Conservation (phyloP, 208 protist genomes). For the Trypanosoma scelopori region DNA sequence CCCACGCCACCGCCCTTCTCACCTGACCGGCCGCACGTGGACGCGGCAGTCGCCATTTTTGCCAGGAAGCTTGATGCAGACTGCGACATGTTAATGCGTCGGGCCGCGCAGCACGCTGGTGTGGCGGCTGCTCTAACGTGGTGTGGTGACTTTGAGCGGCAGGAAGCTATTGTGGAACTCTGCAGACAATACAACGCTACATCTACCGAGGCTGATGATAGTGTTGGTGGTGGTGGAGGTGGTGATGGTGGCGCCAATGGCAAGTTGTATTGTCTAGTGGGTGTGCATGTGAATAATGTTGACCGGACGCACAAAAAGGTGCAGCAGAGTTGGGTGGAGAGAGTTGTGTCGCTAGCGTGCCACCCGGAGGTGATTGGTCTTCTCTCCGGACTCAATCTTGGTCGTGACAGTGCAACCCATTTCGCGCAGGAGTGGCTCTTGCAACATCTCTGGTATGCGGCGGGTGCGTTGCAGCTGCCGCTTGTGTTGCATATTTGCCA, state of each 20-base stretch:
- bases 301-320: constrained; percentile 66
- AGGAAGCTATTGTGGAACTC: constrained; percentile 52
- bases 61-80: constrained; percentile 66
- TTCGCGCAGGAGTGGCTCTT: constrained; percentile 76
- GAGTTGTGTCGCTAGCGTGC: constrained; percentile 39
- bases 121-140: constrained; percentile 59
- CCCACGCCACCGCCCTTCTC: constrained; percentile 2
- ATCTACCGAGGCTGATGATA: background rate
- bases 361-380: constrained; percentile 60
- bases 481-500: constrained; percentile 62
- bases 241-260: too few species aligned
- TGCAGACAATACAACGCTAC: constrained; percentile 57
- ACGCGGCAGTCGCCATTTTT: constrained; percentile 61
- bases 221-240: background rate
- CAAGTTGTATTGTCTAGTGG: constrained; percentile 57
- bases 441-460: constrained; percentile 44
- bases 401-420: constrained; percentile 62
- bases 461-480: constrained; percentile 46
- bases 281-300: constrained; percentile 83
- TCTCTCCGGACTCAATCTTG: constrained; percentile 67
- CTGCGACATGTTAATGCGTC: constrained; percentile 41
- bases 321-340: constrained; percentile 71
- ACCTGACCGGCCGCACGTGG: constrained; percentile 27
- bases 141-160: constrained; percentile 71
- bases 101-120: constrained; percentile 47